phyloP scores from a whole-genome alignment of 768 basidiomycete genomes.

The Phanerodontia chrysosporium region DNA sequence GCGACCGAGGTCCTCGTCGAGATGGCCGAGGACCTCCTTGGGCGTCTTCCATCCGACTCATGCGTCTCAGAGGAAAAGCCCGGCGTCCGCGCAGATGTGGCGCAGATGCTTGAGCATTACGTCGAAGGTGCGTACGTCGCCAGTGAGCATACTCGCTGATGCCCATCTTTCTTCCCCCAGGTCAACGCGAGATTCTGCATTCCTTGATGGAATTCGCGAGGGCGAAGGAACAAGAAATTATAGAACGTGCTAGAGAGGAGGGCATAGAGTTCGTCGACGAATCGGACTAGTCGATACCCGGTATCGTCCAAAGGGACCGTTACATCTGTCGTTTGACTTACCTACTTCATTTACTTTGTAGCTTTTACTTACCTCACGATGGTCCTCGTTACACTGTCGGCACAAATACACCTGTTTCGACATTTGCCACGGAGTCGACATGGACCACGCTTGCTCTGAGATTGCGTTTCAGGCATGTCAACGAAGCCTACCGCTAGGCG shows the following conservation, averaged over 20 bases:
- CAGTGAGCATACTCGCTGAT: neutral
- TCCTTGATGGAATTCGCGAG: conserved; percentile 48
- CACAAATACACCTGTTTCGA: no score
- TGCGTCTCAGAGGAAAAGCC: conserved; percentile 3
- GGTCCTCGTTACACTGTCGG: no score
- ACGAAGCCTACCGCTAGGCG: no score
- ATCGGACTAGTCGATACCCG: neutral
- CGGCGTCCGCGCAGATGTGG: conserved; percentile 50
- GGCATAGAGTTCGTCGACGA: conserved; percentile 56
- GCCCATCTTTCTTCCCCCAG: conserved; percentile 28
- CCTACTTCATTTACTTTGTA: neutral
- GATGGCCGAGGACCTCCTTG: conserved; percentile 55
- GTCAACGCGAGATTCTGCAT: conserved; percentile 55
- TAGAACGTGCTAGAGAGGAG: conserved; percentile 43
- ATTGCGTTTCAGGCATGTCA: no score
- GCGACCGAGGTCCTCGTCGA: conserved; percentile 60
- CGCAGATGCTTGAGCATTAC: conserved; percentile 64
- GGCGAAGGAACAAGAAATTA: conserved; percentile 42
- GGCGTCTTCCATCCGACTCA: conserved; percentile 40
- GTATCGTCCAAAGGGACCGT: neutral
- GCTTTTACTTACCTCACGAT: neutral
- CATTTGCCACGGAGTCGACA: no score
- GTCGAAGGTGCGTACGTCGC: conserved; percentile 34
- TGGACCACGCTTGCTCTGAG: no score
- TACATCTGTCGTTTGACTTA: neutral